Base-by-base conservation (phyloP, 2,329 filamentous ascomycete genomes). In the Lasiodiplodia theobromae region DNA sequence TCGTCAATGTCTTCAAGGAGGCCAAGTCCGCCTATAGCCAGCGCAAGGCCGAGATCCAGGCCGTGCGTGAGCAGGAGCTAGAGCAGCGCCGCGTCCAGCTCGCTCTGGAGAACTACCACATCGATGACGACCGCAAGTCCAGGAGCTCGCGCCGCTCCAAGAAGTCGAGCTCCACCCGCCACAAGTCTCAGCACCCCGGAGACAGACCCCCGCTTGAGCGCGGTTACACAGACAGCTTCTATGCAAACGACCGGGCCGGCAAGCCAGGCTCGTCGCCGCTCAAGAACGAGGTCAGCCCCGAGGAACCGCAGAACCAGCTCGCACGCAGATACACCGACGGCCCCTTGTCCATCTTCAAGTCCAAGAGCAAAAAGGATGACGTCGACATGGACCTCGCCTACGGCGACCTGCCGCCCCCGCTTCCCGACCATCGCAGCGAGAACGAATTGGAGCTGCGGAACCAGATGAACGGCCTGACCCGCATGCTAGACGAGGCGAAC, bases 351-450 rank as follows among this genome's bases (percentile, higher is more conserved):
- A 14, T 64, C 23, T 49, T 44, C 49, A 25, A 31, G 4, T 47
- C 34, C 57, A 56, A 58, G 16, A 73, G 70, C 37, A 62, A 67
- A 25, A 75, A 79, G 21, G 74, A 80, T 25, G 84, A 89, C 67
- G 89, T 97, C 73, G 95, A 97, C 76, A 94, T 97, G 92, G 87
- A 97, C 77, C 85, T 98, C 8, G 95, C 95, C 8, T 98, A 97
- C 75, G 95, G 95, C 69, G 90, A 92, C 65, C 84, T 96, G 0
- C 92, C 92, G 1, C 89, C 92, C 68, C 88, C 94, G 73, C 80
- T 93, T 14, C 83, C 80, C 77, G 60, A 66, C 52, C 62, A 69
- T 40, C 68, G 68, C 4, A 25, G 31, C 3, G 74, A 84, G 66
- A 82, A 87, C 51, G 85, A 91, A 47, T 80, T 82, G 14, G 88